Base-by-base conservation (phyloP, 306 rosid genomes). In the Castanea mollissima region DNA sequence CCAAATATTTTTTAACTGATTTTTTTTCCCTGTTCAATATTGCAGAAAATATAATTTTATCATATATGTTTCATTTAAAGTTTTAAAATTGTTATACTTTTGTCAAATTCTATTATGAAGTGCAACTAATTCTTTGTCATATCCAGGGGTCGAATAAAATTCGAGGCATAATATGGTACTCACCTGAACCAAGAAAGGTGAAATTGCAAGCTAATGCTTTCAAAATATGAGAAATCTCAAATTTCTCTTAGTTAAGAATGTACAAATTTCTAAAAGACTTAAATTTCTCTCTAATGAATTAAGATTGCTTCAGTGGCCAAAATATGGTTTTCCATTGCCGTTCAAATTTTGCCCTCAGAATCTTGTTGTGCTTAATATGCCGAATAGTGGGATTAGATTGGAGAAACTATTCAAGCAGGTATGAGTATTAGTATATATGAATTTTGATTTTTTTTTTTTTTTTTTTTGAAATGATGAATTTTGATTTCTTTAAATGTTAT, bases 171-270 rank as follows among this genome's bases (percentile, higher is more conserved):
- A 60, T 32, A 74, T 72, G 52, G 46, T 29, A 58, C 44, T 29
- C 64, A 15, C 29, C 78, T n/a, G 21, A 51, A 51, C 18, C 32
- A n/a, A 71, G 16, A 13, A 16, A 2, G 14, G 82, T 79, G 15
- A 14, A 3, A 13, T 79, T 76, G 78, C 49, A 32, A n/a, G 82
- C 67, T 15, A 62, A 60, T 32, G 74, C 49, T n/a, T 60, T 79
- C 29, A 79, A 72, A 72, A 79, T 41, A 79, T 79, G 82, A 49
- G 19, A 79, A 79, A 62, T 64, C 77, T 79, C 19, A 72, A 60
- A 52, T 49, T 79, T 29, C 73, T 79, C 10, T 2, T 25, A 27
- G 54, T 73, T 20, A 21, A 73, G 64, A 73, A 79, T 59, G 73
- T n/a, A 10, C 6, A 1, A 19, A 71, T 79, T 79, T 73, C 77